Base-by-base conservation (phyloP, 805 yeast genomes). In the Saccharomycopsis fodiens region DNA sequence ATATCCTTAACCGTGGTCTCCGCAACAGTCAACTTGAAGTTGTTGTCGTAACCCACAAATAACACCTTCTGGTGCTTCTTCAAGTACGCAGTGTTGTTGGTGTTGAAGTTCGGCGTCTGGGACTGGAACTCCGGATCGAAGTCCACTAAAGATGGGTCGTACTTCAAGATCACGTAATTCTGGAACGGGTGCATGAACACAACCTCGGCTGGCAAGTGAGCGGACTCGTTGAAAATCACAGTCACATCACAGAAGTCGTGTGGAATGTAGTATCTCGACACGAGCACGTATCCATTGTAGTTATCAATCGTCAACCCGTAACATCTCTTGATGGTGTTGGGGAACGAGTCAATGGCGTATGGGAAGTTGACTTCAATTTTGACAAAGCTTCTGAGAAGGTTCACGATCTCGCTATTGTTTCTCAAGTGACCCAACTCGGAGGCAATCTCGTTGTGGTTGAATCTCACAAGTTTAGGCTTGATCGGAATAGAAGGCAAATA, bases 111-210 rank as follows among this genome's bases (percentile, higher is more conserved):
- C 32, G 54, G 54, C 13, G 54, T 51, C 36, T 48, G 50, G 4
- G 45, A 40, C 30, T 45, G 46, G 36, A 51, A 51, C 16, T 45
- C 44, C 7, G 54, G 52, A 8, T 47, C 54, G 34, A 51, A 51
- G 15, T 42, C 47, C 37, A 51, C 44, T 23, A 51, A 48, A 3
- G 52, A 42, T 15, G 54, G 54, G 43, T 51, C 54, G 27, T 51
- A 51, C 41, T 51, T 51, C 41, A 51, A 42, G 29, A 51, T 51
- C 12, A 48, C 50, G 43, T 51, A 51, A 27, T 51, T 51, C 23
- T 51, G 54, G 46, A 45, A 51, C 30, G 54, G 54, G 38, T 51
- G 54, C 52, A 48, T 48, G 23, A 51, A 51, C 16, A 51, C 49
- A 23, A 48, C 54, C 35, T 51, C 52, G 6, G 52, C 54, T 8